Evolutionary conservation across 169 alveolate genomes (phyloP).

Genomic region (Plasmodium sp.): DNA sequence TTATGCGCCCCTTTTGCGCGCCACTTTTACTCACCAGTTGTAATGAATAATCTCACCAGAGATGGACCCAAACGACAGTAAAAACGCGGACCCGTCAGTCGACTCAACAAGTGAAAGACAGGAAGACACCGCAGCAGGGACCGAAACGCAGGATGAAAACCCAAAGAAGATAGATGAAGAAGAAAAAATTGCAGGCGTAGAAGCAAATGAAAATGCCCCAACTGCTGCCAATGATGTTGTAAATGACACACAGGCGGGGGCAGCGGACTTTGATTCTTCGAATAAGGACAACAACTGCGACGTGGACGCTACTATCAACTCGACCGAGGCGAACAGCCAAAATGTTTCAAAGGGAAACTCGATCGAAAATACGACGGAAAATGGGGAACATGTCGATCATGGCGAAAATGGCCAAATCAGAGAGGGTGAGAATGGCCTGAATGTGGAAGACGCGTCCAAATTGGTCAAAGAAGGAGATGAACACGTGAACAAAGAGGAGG

Average conservation of each 20-base stretch:
- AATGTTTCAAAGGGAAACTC: background rate
- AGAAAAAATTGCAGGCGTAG: constrained; percentile 14
- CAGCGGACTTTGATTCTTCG: background rate
- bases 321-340: background rate
- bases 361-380: background rate
- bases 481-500: background rate
- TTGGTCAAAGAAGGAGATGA: constrained; percentile 6
- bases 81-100: constrained; percentile 12
- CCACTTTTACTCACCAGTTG: background rate
- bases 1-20: background rate
- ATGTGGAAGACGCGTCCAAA: constrained; percentile 7
- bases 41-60: constrained; percentile 24
- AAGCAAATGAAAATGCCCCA: background rate
- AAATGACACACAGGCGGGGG: background rate
- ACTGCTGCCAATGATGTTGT: constrained; percentile 31
- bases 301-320: background rate
- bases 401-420: background rate
- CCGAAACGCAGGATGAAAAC: constrained; percentile 15
- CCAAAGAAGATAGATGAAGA: constrained; percentile 9
- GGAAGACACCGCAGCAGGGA: background rate
- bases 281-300: background rate
- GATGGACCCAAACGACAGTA: constrained; percentile 50
- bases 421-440: background rate
- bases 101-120: constrained; percentile 53
- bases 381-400: background rate